Percentiles rank a stretch among this genome's conserved stretches.
Conservation (phyloP, 257 asterid species). For the Eucommia ulmoides region DNA sequence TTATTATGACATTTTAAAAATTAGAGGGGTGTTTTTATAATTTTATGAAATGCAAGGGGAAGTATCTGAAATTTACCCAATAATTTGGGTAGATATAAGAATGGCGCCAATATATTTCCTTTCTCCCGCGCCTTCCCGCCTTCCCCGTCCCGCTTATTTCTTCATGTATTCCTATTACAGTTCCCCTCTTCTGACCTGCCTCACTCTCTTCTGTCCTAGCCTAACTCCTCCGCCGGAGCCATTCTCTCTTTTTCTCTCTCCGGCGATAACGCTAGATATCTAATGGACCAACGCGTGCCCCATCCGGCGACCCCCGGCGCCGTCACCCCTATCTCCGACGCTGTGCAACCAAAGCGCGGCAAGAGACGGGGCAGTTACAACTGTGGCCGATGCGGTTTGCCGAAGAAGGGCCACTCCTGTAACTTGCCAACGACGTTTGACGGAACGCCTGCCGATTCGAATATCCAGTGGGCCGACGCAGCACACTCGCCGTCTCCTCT, state of each 20-base stretch:
- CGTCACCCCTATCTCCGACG: conserved; percentile 26
- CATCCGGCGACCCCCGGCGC: conserved; percentile 60
- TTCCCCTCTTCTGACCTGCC: neutral
- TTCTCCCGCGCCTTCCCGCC: neutral
- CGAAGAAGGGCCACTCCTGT: conserved; percentile 80
- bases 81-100: too few species aligned
- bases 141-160: too few species aligned
- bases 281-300: conserved; percentile 58
- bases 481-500: conserved; percentile 22
- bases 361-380: conserved; percentile 68
- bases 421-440: conserved; percentile 6
- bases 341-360: conserved; percentile 32
- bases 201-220: neutral
- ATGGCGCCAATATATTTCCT: neutral
- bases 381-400: conserved; percentile 88
- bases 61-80: too few species aligned
- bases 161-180: too few species aligned
- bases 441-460: conserved; percentile 10
- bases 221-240: neutral
- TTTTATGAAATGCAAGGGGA: too few species aligned
- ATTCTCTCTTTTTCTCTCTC: neutral
- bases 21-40: too few species aligned
- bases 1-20: too few species aligned
- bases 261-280: neutral
- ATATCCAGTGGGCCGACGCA: conserved; percentile 19